Evolutionary conservation across 306 rosid genomes (phyloP).

Genomic region (Rosa persica): DNA sequence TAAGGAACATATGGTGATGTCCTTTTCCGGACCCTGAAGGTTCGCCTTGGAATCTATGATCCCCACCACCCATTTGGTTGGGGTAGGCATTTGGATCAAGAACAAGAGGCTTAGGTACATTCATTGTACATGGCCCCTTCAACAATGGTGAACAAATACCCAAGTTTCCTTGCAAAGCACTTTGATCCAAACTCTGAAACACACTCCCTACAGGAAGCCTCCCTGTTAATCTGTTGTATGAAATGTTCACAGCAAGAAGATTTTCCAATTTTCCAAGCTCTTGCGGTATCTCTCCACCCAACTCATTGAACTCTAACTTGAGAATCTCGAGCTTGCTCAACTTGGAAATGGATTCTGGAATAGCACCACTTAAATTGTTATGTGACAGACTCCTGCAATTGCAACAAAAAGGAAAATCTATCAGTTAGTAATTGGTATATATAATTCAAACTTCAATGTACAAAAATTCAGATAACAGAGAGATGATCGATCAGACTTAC

Average conservation of each 20-base stretch:
- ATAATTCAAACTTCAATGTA: not conserved
- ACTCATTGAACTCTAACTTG: conserved; percentile 68
- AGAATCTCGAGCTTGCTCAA: conserved; percentile 68
- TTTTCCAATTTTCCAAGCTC: conserved; percentile 75
- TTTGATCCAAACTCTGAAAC: conserved; percentile 77
- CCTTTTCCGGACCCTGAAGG: conserved; percentile 21
- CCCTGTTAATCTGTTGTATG: conserved; percentile 78
- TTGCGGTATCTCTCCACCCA: conserved; percentile 88
- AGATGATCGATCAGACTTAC: conserved; percentile 41
- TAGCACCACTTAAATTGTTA: conserved; percentile 67
- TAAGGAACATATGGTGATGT: conserved; percentile 65
- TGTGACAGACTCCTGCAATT: conserved; percentile 74
- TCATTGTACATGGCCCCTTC: conserved; percentile 85
- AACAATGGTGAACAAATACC: conserved; percentile 87
- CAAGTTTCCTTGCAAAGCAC: conserved; percentile 78
- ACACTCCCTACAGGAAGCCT: conserved; percentile 72
- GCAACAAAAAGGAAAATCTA: not conserved
- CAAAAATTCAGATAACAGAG: not conserved
- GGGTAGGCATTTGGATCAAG: conserved; percentile 75
- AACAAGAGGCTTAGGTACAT: conserved; percentile 89
- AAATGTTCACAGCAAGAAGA: conserved; percentile 82
- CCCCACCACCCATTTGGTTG: conserved; percentile 43
- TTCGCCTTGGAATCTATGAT: conserved; percentile 36
- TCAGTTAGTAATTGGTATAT: conserved; percentile 9
- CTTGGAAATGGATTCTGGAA: conserved; percentile 72